Conservation (phyloP, 306 rosid species). For the Hippophae rhamnoides region DNA sequence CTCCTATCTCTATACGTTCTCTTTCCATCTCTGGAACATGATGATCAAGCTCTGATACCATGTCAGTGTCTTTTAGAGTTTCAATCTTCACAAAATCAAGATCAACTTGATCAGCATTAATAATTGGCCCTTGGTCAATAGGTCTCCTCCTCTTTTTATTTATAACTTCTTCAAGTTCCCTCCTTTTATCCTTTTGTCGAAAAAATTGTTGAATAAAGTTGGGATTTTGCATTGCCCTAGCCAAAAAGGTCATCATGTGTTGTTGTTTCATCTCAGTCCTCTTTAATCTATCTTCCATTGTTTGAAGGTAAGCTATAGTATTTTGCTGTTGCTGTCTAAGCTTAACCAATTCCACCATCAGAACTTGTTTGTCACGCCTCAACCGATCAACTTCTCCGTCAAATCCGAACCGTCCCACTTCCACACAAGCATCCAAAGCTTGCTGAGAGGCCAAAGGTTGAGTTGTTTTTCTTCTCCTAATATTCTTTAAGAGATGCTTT, state of each 20-base stretch:
- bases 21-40: constrained; percentile 18
- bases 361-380: constrained; percentile 53
- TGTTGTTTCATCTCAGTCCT: constrained; percentile 55
- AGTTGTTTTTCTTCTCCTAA: constrained; percentile 54
- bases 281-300: constrained; percentile 48
- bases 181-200: constrained; percentile 38
- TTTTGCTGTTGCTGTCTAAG: constrained; percentile 64
- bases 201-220: constrained; percentile 41
- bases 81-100: constrained; percentile 32
- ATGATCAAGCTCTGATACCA: constrained; percentile 8
- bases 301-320: constrained; percentile 32
- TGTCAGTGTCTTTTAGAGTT: constrained; percentile 10
- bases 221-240: constrained; percentile 64
- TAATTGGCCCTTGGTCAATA: constrained; percentile 41
- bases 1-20: constrained; percentile 8
- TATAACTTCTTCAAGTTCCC: constrained; percentile 37
- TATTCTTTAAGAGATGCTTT: constrained; percentile 55
- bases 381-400: constrained; percentile 50
- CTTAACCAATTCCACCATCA: constrained; percentile 62
- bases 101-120: constrained; percentile 13
- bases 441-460: constrained; percentile 30
- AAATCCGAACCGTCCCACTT: constrained; percentile 63
- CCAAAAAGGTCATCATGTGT: constrained; percentile 62
- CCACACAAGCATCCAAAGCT: constrained; percentile 47
- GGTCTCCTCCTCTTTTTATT: constrained; percentile 42